Conservation (phyloP, 164 flowering plant genomes). For the Echeveria elegans region DNA sequence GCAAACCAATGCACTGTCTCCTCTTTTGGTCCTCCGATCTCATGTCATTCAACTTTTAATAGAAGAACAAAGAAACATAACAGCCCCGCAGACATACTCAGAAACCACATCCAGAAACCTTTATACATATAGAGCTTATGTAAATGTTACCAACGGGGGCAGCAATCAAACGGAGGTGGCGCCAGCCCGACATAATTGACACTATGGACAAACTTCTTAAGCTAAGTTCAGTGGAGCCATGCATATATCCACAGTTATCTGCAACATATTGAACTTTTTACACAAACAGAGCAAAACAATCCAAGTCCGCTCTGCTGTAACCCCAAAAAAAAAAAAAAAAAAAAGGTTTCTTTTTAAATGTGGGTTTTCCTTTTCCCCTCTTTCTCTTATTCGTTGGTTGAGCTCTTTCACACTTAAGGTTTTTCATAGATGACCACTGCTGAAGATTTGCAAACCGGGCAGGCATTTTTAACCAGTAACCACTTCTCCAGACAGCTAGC, state of each 20-base stretch:
- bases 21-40: too few relatives aligned
- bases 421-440: constrained; percentile 33
- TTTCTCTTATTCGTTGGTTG: not conserved
- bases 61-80: too few relatives aligned
- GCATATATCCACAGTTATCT: constrained; percentile 10
- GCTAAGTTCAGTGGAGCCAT: not conserved
- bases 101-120: not conserved
- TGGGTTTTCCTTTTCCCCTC: not conserved
- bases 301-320: constrained; percentile 4
- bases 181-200: constrained; percentile 8
- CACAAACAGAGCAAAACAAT: not conserved
- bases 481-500: constrained; percentile 70
- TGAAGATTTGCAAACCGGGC: constrained; percentile 82
- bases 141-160: not conserved
- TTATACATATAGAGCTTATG: not conserved
- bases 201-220: too few relatives aligned
- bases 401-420: constrained; percentile 2
- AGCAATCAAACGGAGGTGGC: not conserved
- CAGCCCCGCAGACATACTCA: too few relatives aligned
- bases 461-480: constrained; percentile 69
- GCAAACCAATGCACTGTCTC: too few relatives aligned
- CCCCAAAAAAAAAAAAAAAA: not conserved
- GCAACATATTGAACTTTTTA: constrained; percentile 8
- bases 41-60: too few relatives aligned
- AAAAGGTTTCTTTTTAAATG: not conserved